Evolutionary conservation across 1,139 yeast genomes (phyloP).

Genomic region (Trichomonascaceae sp.): DNA sequence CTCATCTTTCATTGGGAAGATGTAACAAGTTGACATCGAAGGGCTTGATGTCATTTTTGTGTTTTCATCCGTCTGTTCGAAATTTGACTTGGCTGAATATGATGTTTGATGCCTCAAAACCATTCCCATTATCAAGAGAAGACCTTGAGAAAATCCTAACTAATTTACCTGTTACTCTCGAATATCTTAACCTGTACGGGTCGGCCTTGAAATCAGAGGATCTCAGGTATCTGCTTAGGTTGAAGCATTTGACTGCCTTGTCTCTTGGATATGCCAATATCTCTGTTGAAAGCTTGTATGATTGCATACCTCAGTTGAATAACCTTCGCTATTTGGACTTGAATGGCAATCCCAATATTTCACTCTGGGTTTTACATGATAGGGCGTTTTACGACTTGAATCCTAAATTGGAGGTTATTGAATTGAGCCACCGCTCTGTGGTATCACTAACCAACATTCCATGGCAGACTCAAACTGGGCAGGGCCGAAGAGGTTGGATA

Average conservation of each 20-base stretch:
- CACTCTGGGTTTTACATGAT: slow-evolving; percentile 47
- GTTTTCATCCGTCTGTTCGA: slow-evolving; percentile 63
- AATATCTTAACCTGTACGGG: slow-evolving; percentile 68
- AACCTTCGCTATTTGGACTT: slow-evolving; percentile 42
- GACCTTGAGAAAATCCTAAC: slow-evolving; percentile 38
- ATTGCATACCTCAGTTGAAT: slow-evolving; percentile 39
- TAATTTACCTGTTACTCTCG: slow-evolving; percentile 42
- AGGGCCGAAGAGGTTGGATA: slow-evolving; percentile 76
- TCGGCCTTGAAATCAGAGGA: slow-evolving; percentile 55
- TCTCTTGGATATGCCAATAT: slow-evolving; percentile 55
- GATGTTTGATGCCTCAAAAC: slow-evolving; percentile 63
- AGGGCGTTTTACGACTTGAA: slow-evolving; percentile 37
- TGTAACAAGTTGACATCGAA: slow-evolving; percentile 73
- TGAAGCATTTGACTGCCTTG: slow-evolving; percentile 51
- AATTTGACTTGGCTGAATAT: slow-evolving; percentile 67
- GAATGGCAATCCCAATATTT: slow-evolving; percentile 44
- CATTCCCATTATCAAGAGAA: slow-evolving; percentile 48
- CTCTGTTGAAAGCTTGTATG: slow-evolving; percentile 44
- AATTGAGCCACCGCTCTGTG: slow-evolving; percentile 34
- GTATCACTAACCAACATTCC: slow-evolving; percentile 25
- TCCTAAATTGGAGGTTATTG: slow-evolving; percentile 35
- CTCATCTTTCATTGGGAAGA: slow-evolving; percentile 73
- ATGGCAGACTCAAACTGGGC: slow-evolving; percentile 49
- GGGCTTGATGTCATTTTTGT: slow-evolving; percentile 64
- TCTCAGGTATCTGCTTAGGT: slow-evolving; percentile 48